Evolutionary conservation across 2,329 filamentous ascomycete species (phyloP).

Genomic region (Chaetomium sp.): DNA sequence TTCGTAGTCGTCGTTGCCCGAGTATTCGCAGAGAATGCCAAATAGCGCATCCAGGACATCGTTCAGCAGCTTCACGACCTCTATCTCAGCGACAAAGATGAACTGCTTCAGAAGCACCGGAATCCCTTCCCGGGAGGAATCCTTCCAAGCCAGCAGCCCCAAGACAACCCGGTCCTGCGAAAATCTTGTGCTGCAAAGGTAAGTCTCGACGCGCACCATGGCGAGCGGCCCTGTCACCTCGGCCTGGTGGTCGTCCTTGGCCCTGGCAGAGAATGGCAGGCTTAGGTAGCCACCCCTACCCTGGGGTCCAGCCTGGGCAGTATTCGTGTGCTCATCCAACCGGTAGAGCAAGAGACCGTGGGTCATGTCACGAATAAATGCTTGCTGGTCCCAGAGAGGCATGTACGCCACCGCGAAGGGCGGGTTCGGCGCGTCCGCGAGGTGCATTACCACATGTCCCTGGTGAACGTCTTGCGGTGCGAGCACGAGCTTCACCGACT

Average conservation of each 20-base stretch:
- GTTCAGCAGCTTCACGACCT: conserved; percentile 90
- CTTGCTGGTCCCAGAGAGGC: conserved; percentile 88
- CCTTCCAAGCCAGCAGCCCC: conserved; percentile 83
- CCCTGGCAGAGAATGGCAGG: conserved; percentile 74
- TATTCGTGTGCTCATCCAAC: conserved; percentile 87
- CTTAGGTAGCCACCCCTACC: conserved; percentile 87
- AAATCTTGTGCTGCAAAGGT: conserved; percentile 90
- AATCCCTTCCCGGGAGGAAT: conserved; percentile 70
- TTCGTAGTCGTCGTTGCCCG: conserved; percentile 89
- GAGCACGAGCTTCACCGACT: conserved; percentile 81
- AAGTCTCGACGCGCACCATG: conserved; percentile 76
- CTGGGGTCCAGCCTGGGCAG: conserved; percentile 57
- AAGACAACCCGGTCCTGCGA: conserved; percentile 89
- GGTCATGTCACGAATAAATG: conserved; percentile 83
- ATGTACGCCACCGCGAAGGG: conserved; percentile 92
- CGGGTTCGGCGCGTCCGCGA: conserved; percentile 82
- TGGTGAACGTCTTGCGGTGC: conserved; percentile 76
- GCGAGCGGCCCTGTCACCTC: conserved; percentile 81
- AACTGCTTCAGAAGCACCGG: conserved; percentile 76
- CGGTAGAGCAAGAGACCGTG: conserved; percentile 84
- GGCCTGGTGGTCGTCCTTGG: conserved; percentile 66
- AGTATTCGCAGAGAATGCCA: conserved; percentile 84
- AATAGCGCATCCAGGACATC: conserved; percentile 92
- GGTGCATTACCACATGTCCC: conserved; percentile 84
- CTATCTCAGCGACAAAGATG: conserved; percentile 93